These are phyloP conservation scores for Pythium oligandrum DNA, from an alignment of 352 stramenopile species.

Conservation along the genomic window DNA sequence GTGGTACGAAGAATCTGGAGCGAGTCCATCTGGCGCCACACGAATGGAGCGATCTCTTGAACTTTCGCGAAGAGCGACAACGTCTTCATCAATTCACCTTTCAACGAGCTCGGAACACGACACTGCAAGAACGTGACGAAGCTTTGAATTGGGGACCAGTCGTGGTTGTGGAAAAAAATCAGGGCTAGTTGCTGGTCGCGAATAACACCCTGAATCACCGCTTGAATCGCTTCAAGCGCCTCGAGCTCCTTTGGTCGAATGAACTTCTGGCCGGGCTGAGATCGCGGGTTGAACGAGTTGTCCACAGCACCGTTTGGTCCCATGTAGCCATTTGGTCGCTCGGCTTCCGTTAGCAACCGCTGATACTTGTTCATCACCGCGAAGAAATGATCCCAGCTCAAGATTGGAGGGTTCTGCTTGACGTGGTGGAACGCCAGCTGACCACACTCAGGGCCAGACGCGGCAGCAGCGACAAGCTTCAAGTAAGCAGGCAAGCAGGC, in stretches of 20 bases:
- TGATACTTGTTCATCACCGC: slow-evolving; percentile 83
- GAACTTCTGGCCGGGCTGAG: slow-evolving; percentile 47
- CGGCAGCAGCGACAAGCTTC: slow-evolving; percentile 60
- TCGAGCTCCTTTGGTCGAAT: slow-evolving; percentile 82
- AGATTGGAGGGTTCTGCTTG: slow-evolving; percentile 74
- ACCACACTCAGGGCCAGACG: slow-evolving; percentile 61
- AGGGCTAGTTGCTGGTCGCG: slow-evolving; percentile 64
- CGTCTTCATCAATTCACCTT: slow-evolving; percentile 84
- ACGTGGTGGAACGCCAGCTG: slow-evolving; percentile 81
- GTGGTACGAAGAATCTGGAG: slow-evolving; percentile 81
- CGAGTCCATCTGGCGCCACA: slow-evolving; percentile 82
- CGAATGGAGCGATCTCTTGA: slow-evolving; percentile 72
- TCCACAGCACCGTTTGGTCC: slow-evolving; percentile 5
- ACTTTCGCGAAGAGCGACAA: slow-evolving; percentile 70
- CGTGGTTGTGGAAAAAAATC: slow-evolving; percentile 86
- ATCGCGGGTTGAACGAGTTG: slow-evolving; percentile 24
- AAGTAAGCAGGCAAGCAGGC: slow-evolving; percentile 72
- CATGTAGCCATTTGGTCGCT: slow-evolving; percentile 27
- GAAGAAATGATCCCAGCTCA: slow-evolving; percentile 86
- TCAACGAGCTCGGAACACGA: slow-evolving; percentile 77
- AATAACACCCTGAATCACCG: slow-evolving; percentile 75
- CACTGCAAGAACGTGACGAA: slow-evolving; percentile 83
- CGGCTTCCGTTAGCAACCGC: slow-evolving; percentile 63
- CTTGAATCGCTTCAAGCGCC: slow-evolving; percentile 74
- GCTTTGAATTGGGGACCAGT: slow-evolving; percentile 76